phyloP scores from a whole-genome alignment of 1,284 basidiomycete genomes.

The Puccinia coronata region DNA sequence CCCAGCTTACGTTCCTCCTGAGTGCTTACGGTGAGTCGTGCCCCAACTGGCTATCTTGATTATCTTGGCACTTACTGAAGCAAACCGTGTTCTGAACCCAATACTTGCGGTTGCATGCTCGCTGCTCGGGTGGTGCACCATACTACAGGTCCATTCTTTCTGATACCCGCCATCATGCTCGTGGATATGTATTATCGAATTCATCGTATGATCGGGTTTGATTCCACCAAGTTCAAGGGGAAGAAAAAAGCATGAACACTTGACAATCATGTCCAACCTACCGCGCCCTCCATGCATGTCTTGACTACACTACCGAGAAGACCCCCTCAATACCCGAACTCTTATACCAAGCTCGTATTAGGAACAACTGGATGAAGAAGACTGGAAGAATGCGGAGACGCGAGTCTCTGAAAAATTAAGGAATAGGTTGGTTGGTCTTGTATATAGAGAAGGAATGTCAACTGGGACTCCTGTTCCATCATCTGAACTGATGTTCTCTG shows the following conservation, averaged over 20 bases:
- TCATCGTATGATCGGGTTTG: conserved; percentile 9
- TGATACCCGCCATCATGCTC: conserved; percentile 35
- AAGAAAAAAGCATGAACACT: conserved; percentile 5
- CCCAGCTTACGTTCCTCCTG: conserved; percentile 11
- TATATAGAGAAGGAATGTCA: too few relatives aligned
- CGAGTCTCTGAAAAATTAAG: too few relatives aligned
- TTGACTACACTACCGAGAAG: too few relatives aligned
- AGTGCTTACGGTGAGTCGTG: conserved; percentile 29
- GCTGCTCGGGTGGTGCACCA: not conserved
- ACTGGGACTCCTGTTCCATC: too few relatives aligned
- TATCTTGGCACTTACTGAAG: not conserved
- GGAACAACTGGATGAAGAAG: not conserved
- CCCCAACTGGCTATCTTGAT: not conserved
- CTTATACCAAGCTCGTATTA: not conserved
- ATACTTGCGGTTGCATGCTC: not conserved
- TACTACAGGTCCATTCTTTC: conserved; percentile 30
- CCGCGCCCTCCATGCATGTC: too few relatives aligned
- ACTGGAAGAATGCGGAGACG: not conserved
- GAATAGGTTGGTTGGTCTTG: too few relatives aligned
- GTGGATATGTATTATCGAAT: conserved; percentile 44
- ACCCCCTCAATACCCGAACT: not conserved
- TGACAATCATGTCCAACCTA: not conserved
- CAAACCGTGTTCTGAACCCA: not conserved
- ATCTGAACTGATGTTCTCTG: too few relatives aligned
- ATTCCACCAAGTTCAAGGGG: not conserved